These are phyloP conservation scores for Suillus alpinus DNA, from an alignment of 768 basidiomycete genomes.

Conservation along the genomic window DNA sequence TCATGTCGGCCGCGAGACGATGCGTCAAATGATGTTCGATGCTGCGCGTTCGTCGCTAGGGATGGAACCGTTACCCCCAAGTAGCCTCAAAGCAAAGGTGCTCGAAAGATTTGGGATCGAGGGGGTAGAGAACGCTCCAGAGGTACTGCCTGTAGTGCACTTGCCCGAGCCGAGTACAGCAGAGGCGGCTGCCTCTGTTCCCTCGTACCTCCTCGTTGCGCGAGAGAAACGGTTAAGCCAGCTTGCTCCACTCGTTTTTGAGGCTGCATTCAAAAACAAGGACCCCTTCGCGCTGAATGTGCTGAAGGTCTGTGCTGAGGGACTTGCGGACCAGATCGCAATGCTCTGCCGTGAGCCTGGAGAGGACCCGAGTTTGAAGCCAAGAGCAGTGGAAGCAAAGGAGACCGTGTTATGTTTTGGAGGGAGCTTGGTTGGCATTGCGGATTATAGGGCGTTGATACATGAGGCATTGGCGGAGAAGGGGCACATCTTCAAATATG, in stretches of 20 bases:
- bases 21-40: conserved; percentile 63
- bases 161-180: conserved; percentile 47
- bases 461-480: conserved; percentile 52
- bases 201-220: conserved; percentile 31
- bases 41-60: conserved; percentile 48
- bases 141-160: conserved; percentile 65
- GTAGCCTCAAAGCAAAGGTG: conserved; percentile 44
- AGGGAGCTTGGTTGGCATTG: conserved; percentile 70
- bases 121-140: conserved; percentile 44
- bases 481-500: conserved; percentile 63
- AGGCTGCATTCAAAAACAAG: conserved; percentile 64
- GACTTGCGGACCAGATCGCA: conserved; percentile 58
- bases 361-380: conserved; percentile 29
- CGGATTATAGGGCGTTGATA: conserved; percentile 52
- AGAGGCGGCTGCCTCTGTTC: conserved; percentile 19
- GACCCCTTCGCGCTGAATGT: conserved; percentile 67
- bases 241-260: conserved; percentile 75
- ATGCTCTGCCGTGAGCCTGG: conserved; percentile 41
- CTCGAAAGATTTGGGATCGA: conserved; percentile 54
- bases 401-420: conserved; percentile 72
- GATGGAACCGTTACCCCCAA: conserved; percentile 14
- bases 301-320: conserved; percentile 47
- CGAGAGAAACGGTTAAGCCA: conserved; percentile 76
- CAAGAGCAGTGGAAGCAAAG: conserved; percentile 45
- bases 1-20: conserved; percentile 71